A percentile compares a stretch with the other conserved stretches of the same genome.
Evolutionary conservation across 106 monocot genomes (phyloP).

Genomic region (Allium fistulosum): DNA sequence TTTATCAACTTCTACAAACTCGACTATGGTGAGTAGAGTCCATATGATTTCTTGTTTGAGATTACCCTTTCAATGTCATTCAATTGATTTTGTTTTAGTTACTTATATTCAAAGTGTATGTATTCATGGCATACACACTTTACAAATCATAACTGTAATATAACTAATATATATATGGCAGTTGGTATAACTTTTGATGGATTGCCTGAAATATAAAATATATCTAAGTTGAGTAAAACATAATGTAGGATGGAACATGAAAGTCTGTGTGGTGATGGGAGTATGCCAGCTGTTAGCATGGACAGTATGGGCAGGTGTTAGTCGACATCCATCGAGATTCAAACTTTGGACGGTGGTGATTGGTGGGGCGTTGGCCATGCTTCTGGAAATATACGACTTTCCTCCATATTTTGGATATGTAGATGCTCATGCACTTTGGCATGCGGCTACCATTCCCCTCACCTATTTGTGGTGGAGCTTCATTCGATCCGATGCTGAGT

Average conservation of each 20-base stretch:
- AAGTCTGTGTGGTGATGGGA: slow-evolving; percentile 72
- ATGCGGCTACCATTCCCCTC: slow-evolving; percentile 72
- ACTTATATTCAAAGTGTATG: neutral
- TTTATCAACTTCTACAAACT: slow-evolving; percentile 75
- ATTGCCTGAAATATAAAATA: neutral
- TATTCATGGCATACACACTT: neutral
- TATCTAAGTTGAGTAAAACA: too few species aligned
- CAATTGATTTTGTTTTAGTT: neutral
- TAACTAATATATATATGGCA: neutral
- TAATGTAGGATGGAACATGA: slow-evolving; percentile 79
- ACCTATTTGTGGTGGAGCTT: slow-evolving; percentile 93
- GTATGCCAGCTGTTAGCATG: slow-evolving; percentile 56
- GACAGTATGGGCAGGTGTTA: slow-evolving; percentile 78
- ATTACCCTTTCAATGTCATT: neutral
- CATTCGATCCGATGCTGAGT: slow-evolving; percentile 57
- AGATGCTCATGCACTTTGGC: slow-evolving; percentile 87
- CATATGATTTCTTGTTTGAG: neutral
- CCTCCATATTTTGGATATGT: slow-evolving; percentile 65
- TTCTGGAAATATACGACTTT: slow-evolving; percentile 82
- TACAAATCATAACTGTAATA: neutral
- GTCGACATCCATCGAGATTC: slow-evolving; percentile 52
- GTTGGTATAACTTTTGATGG: neutral
- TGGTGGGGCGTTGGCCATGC: slow-evolving; percentile 51
- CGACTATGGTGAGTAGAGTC: slow-evolving; percentile 58
- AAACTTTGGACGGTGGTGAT: slow-evolving; percentile 67